These are phyloP conservation scores for Xylaria telfairii DNA, from an alignment of 495 filamentous ascomycete genomes.

Conservation along the genomic window DNA sequence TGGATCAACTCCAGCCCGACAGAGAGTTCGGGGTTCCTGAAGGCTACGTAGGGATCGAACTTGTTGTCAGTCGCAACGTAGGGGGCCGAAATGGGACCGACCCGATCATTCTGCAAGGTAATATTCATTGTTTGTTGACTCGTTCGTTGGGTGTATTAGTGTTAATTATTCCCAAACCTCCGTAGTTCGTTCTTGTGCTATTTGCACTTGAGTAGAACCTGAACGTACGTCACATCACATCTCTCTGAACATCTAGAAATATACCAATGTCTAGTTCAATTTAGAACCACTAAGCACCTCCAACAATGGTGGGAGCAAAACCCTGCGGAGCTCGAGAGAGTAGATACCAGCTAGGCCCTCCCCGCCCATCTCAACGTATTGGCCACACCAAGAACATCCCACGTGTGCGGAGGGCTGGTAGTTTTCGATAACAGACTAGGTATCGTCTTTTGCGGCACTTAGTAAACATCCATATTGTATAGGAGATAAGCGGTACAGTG, in stretches of 20 bases:
- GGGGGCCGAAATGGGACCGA: background rate
- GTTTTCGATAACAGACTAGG: background rate
- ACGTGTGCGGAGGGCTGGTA: background rate
- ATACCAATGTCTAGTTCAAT: background rate
- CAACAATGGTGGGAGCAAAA: background rate
- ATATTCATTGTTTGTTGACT: background rate
- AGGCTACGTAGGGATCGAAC: background rate
- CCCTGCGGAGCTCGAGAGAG: background rate
- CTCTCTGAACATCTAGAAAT: background rate
- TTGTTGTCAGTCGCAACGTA: background rate
- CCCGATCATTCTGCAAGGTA: background rate
- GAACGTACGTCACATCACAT: background rate
- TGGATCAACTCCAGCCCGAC: background rate
- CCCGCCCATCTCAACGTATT: background rate
- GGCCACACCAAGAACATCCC: background rate
- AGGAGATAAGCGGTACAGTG: slow-evolving; percentile 24
- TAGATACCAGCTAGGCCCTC: background rate
- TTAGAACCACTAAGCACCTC: background rate
- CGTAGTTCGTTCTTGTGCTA: background rate
- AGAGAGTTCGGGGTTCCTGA: background rate
- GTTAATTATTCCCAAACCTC: background rate
- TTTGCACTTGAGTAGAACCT: background rate
- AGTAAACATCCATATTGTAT: background rate
- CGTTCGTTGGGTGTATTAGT: background rate
- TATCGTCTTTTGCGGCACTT: background rate